Percentiles rank a stretch among this genome's conserved stretches.
phyloP scores from a whole-genome alignment of 345 rosid genomes.

The Clarkia xantiana region DNA sequence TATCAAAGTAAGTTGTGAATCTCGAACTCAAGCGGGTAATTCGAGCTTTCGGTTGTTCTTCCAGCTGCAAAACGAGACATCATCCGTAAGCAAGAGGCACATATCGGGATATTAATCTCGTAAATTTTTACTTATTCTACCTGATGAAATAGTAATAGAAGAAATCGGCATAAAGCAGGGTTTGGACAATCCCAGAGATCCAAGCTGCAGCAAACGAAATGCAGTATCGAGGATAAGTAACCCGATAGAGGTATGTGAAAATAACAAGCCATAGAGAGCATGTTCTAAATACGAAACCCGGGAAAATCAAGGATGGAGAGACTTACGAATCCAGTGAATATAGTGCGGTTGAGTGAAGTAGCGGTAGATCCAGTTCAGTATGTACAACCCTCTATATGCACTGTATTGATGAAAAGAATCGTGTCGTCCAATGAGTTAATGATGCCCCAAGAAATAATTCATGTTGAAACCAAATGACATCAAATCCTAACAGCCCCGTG shows the following conservation, averaged over 20 bases:
- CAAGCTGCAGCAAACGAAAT: slow-evolving; percentile 42
- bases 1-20: no score
- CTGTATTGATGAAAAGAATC: slow-evolving; percentile 19
- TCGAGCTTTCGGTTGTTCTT: slow-evolving; percentile 78
- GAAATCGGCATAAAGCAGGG: slow-evolving; percentile 66
- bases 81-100: background rate
- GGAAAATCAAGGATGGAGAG: background rate
- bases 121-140: slow-evolving; percentile 13
- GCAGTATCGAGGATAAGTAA: background rate
- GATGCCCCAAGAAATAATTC: no score
- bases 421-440: no score
- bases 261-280: background rate
- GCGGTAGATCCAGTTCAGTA: slow-evolving; percentile 57
- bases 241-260: background rate
- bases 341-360: slow-evolving; percentile 45
- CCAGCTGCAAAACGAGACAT: slow-evolving; percentile 40
- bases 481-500: no score
- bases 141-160: slow-evolving; percentile 71
- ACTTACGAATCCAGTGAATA: slow-evolving; percentile 51
- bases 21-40: slow-evolving; percentile 44
- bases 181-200: slow-evolving; percentile 63
- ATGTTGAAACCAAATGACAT: no score
- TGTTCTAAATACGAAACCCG: no score
- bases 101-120: no score
- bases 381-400: slow-evolving; percentile 43